Conservation (phyloP, 805 yeast species). For the Kodamaea hsintzibuensis region DNA sequence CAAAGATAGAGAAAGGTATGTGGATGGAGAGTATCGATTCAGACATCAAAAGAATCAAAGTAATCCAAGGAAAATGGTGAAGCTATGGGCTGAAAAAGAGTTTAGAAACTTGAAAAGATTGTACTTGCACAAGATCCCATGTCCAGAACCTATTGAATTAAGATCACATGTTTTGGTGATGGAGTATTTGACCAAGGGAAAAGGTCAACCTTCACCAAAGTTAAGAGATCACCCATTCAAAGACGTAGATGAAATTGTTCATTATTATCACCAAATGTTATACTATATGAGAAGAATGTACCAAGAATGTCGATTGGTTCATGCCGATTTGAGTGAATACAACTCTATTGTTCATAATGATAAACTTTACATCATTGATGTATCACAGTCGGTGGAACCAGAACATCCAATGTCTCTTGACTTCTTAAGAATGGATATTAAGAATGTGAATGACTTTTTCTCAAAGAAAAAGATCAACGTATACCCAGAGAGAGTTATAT, state of each 20-base stretch:
- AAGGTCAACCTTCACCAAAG: slow-evolving; percentile 90
- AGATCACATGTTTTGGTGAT: slow-evolving; percentile 89
- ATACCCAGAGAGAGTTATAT: slow-evolving; percentile 78
- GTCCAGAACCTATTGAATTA: slow-evolving; percentile 89
- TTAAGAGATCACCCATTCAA: slow-evolving; percentile 79
- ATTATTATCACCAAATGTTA: slow-evolving; percentile 74
- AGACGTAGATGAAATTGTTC: slow-evolving; percentile 62
- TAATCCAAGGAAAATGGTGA: slow-evolving; percentile 96
- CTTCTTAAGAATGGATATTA: slow-evolving; percentile 95
- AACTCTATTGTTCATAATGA: slow-evolving; percentile 83
- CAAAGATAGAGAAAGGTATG: slow-evolving; percentile 94
- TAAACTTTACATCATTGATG: slow-evolving; percentile 86
- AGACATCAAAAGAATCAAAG: slow-evolving; percentile 81
- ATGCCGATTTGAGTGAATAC: slow-evolving; percentile 96
- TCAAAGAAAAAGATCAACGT: slow-evolving; percentile 67
- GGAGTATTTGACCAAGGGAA: slow-evolving; percentile 82
- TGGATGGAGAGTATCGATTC: slow-evolving; percentile 93
- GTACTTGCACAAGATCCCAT: slow-evolving; percentile 76
- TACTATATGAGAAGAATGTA: slow-evolving; percentile 85
- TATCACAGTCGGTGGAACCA: slow-evolving; percentile 96
- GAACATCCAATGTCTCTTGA: slow-evolving; percentile 97
- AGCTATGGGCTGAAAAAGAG: slow-evolving; percentile 98
- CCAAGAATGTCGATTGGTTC: slow-evolving; percentile 86
- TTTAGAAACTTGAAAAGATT: slow-evolving; percentile 88
- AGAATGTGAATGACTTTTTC: slow-evolving; percentile 90